Percentiles rank a stretch among this genome's conserved stretches.
Conservation (phyloP, 1,284 basidiomycete genomes). For the Violaceomyces palustris region DNA sequence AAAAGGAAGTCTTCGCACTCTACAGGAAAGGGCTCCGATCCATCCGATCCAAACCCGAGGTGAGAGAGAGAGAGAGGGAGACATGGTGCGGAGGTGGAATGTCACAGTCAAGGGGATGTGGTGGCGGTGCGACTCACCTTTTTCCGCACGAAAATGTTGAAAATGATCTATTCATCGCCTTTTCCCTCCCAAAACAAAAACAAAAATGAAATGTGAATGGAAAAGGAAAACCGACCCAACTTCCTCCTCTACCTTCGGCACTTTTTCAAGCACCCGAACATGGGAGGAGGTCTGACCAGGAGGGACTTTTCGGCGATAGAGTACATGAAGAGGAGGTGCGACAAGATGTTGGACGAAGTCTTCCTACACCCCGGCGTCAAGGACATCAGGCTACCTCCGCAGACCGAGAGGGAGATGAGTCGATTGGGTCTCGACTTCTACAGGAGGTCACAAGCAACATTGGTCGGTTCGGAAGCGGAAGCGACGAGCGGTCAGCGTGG, state of each 20-base stretch:
- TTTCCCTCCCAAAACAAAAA: not conserved
- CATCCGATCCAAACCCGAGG: conserved; percentile 43
- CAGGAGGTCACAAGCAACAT: too few relatives aligned
- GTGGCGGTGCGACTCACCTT: too few relatives aligned
- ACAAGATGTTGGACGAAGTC: conserved; percentile 37
- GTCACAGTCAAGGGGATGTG: too few relatives aligned
- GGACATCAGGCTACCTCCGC: conserved; percentile 33
- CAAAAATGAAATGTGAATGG: not conserved
- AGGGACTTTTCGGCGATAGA: conserved; percentile 49
- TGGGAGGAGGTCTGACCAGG: conserved; percentile 40
- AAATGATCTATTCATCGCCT: not conserved
- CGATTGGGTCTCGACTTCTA: conserved; percentile 14
- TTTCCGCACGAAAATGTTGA: not conserved
- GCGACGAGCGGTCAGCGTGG: too few relatives aligned
- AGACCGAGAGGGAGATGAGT: conserved; percentile 25
- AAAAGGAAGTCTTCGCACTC: conserved; percentile 37
- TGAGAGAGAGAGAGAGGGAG: conserved; percentile 4
- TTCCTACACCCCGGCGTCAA: conserved; percentile 40
- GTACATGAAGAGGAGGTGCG: conserved; percentile 45
- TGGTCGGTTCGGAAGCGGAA: too few relatives aligned
- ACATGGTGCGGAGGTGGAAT: too few relatives aligned
- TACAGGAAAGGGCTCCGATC: conserved; percentile 40
- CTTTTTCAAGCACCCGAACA: conserved; percentile 45
- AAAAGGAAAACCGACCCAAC: conserved; percentile 34
- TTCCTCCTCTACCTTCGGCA: conserved; percentile 50